Percentiles rank a stretch among this genome's conserved stretches.
Conservation (phyloP, 2,329 filamentous ascomycete genomes). For the Diaporthe helianthi region DNA sequence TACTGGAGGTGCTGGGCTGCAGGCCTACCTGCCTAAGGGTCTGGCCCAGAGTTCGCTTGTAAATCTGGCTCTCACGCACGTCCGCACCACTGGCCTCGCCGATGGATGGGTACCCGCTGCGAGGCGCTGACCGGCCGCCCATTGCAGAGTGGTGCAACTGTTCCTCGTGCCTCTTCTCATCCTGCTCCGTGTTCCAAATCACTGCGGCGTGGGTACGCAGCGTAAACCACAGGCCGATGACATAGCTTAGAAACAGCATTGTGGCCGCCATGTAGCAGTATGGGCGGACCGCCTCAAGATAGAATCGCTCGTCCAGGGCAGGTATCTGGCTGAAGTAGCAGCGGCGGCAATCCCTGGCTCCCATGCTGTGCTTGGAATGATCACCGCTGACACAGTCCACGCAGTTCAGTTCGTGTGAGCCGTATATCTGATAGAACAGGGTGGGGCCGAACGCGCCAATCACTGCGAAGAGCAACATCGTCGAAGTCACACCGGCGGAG, state of each 20-base stretch:
- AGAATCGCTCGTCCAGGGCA: constrained; percentile 86
- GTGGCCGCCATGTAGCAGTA: constrained; percentile 90
- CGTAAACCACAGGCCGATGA: constrained; percentile 95
- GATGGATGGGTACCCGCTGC: constrained; percentile 40
- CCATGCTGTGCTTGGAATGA: constrained; percentile 45
- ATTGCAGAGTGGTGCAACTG: constrained; percentile 40
- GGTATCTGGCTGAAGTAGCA: constrained; percentile 94
- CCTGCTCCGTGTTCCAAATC: constrained; percentile 89
- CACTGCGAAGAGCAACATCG: constrained; percentile 95
- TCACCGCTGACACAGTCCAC: constrained; percentile 64
- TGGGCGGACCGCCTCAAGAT: constrained; percentile 85
- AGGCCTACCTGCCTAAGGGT: constrained; percentile 85
- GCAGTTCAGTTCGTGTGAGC: constrained; percentile 94
- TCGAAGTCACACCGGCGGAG: constrained; percentile 95
- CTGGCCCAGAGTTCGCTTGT: constrained; percentile 92
- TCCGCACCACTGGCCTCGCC: constrained; percentile 65
- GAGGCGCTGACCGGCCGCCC: constrained; percentile 39
- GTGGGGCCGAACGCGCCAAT: constrained; percentile 96
- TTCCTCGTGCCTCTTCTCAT: constrained; percentile 76
- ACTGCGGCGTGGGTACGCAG: constrained; percentile 94
- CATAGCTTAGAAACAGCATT: constrained; percentile 88
- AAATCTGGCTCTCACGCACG: constrained; percentile 86
- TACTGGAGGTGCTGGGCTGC: constrained; percentile 48
- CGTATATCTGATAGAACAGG: constrained; percentile 98
- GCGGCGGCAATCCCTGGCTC: constrained; percentile 79